Evolutionary conservation across 345 rosid species (phyloP).

Genomic region (Cardamine resedifolia): DNA sequence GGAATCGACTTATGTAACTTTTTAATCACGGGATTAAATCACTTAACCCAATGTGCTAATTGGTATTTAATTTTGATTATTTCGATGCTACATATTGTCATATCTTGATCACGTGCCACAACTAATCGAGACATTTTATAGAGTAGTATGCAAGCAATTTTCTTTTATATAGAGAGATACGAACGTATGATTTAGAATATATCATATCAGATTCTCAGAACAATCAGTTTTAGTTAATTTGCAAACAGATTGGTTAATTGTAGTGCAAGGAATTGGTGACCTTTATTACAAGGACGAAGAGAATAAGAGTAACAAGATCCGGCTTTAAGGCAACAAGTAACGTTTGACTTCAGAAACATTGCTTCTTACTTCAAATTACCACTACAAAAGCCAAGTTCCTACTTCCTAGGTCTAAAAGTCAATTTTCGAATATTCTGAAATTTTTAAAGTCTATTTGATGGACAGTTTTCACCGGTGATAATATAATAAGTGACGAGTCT

Average conservation of each 20-base stretch:
- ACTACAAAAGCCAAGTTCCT: slow-evolving; percentile 8
- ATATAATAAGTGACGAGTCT: background rate
- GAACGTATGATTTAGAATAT: background rate
- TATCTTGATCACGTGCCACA: slow-evolving; percentile 34
- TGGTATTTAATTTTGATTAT: slow-evolving; percentile 25
- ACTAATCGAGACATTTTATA: background rate
- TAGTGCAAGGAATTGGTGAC: slow-evolving; percentile 12
- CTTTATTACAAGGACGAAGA: slow-evolving; percentile 14
- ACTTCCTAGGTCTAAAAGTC: background rate
- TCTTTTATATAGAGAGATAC: background rate
- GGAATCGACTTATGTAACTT: slow-evolving; percentile 24
- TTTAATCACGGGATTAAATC: slow-evolving; percentile 38
- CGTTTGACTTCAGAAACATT: slow-evolving; percentile 29
- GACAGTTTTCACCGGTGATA: background rate
- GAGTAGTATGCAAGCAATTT: background rate
- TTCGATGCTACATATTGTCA: slow-evolving; percentile 18
- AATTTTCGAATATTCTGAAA: background rate
- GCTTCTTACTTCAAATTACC: slow-evolving; percentile 33
- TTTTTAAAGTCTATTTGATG: background rate
- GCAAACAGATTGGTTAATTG: background rate
- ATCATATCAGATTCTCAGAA: background rate
- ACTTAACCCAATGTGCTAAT: slow-evolving; percentile 21
- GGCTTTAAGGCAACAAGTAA: slow-evolving; percentile 25
- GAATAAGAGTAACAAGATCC: slow-evolving; percentile 32
- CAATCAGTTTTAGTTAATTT: background rate